Evolutionary conservation across 306 rosid genomes (phyloP).

Genomic region (Geum urbanum): DNA sequence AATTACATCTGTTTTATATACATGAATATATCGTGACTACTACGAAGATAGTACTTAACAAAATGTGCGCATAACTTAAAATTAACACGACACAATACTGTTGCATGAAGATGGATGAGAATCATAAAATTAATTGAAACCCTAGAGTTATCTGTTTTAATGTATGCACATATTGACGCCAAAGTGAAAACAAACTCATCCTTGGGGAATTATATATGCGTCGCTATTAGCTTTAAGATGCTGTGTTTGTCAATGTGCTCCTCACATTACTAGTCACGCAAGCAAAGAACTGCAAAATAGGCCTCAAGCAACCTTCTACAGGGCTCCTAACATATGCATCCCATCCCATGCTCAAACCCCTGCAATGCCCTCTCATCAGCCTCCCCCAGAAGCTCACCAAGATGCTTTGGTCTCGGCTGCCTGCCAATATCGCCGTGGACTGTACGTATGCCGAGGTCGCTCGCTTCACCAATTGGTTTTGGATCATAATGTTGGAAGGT

Average conservation of each 20-base stretch:
- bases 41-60: no score
- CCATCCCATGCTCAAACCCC: conserved; percentile 36
- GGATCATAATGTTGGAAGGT: conserved; percentile 44
- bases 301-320: conserved; percentile 34
- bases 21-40: no score
- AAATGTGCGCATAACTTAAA: no score
- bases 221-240: background rate
- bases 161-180: background rate
- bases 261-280: conserved; percentile 24
- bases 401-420: conserved; percentile 38
- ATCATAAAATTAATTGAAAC: background rate
- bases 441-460: conserved; percentile 66
- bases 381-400: conserved; percentile 42
- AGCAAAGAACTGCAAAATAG: conserved; percentile 38
- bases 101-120: background rate
- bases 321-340: conserved; percentile 23
- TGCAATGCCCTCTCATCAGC: conserved; percentile 26
- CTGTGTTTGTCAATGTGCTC: conserved; percentile 3
- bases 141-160: background rate
- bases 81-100: background rate
- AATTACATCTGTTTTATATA: no score
- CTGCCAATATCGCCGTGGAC: conserved; percentile 37
- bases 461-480: conserved; percentile 53
- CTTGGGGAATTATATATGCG: background rate
- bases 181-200: background rate